Conservation (phyloP, 2,329 filamentous ascomycete species). For the Drechslerella coelobrocha region DNA sequence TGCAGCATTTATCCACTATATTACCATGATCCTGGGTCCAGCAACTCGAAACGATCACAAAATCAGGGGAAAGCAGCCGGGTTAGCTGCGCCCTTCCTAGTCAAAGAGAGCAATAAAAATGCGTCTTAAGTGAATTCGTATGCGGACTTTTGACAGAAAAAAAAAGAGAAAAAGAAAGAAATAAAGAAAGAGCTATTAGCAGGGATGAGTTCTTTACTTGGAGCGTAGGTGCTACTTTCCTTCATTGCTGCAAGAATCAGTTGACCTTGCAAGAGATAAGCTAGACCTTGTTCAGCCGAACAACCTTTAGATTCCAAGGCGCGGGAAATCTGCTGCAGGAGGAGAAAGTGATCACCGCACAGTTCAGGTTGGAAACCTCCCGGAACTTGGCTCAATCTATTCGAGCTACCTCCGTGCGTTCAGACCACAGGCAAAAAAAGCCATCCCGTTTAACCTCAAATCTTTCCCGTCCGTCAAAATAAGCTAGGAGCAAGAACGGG, state of each 20-base stretch:
- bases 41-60: constrained; percentile 41
- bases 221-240: constrained; percentile 12
- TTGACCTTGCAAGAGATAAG: constrained; percentile 24
- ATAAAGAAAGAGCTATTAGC: too few species aligned
- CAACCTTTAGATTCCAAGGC: constrained; percentile 38
- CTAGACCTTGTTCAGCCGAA: constrained; percentile 39
- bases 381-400: constrained; percentile 27
- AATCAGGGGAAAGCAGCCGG: constrained; percentile 34
- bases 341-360: constrained; percentile 41
- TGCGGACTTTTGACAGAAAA: not conserved
- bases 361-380: constrained; percentile 29
- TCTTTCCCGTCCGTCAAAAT: constrained; percentile 47
- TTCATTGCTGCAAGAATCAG: constrained; percentile 22
- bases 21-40: constrained; percentile 42
- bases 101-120: constrained; percentile 12
- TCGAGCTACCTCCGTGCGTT: constrained; percentile 39
- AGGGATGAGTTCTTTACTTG: constrained; percentile 1
- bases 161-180: too few species aligned
- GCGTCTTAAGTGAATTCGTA: constrained; percentile 7
- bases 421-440: constrained; percentile 50
- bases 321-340: constrained; percentile 48
- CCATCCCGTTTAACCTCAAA: constrained; percentile 50
- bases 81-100: constrained; percentile 7
- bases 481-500: constrained; percentile 30
- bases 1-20: constrained; percentile 46